A percentile compares a stretch with the other conserved stretches of the same genome.
phyloP scores from a whole-genome alignment of 2,329 filamentous ascomycete genomes.

The Trichoderma gracile region DNA sequence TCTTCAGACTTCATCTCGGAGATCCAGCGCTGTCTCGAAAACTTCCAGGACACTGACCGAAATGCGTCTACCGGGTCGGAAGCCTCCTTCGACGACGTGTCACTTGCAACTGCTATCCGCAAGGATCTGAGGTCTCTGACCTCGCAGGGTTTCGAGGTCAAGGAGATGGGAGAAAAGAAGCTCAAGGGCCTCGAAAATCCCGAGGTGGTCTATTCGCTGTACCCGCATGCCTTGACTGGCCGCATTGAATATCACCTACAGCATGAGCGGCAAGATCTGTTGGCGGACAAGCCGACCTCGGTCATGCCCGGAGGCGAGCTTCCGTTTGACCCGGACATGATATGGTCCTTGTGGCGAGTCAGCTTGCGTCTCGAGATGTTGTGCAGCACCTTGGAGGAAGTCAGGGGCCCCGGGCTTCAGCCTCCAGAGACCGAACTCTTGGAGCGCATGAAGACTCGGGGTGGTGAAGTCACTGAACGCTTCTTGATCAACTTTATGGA shows the following conservation, averaged over 20 bases:
- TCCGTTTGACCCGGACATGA: constrained; percentile 74
- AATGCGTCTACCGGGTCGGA: constrained; percentile 68
- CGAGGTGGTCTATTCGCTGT: constrained; percentile 92
- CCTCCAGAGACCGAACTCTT: constrained; percentile 81
- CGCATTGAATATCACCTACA: constrained; percentile 70
- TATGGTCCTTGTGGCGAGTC: constrained; percentile 89
- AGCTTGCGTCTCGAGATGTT: constrained; percentile 90
- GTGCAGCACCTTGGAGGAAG: constrained; percentile 81
- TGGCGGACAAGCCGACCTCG: constrained; percentile 58
- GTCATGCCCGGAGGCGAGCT: constrained; percentile 67
- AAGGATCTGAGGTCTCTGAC: constrained; percentile 85
- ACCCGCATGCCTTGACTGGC: constrained; percentile 82
- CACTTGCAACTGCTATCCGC: constrained; percentile 73
- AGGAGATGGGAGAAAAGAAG: constrained; percentile 92
- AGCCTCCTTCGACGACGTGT: constrained; percentile 69
- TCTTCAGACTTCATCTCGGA: constrained; percentile 97
- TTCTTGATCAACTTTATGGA: constrained; percentile 89
- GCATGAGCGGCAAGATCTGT: constrained; percentile 48
- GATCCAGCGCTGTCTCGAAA: constrained; percentile 86
- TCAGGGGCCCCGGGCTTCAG: constrained; percentile 63
- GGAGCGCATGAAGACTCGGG: constrained; percentile 64
- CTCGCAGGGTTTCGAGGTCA: constrained; percentile 93
- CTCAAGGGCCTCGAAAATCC: constrained; percentile 97
- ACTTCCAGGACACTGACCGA: constrained; percentile 81
- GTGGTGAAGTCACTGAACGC: constrained; percentile 83